phyloP scores from a whole-genome alignment of 169 alveolate genomes.

The Cyclospora cayetanensis region DNA sequence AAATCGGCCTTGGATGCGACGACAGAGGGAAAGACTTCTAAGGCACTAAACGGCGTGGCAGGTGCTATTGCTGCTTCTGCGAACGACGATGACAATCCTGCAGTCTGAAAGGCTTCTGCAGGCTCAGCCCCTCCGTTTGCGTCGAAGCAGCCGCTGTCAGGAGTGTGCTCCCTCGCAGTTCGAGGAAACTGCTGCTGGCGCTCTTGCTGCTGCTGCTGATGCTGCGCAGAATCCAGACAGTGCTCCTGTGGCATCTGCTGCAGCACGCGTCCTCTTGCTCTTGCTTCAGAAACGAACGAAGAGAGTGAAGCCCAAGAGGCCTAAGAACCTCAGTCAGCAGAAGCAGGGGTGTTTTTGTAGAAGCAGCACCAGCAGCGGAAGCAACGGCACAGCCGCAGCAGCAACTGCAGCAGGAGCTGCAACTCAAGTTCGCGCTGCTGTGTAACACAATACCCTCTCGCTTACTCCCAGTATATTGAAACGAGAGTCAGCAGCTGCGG shows the following conservation, averaged over 20 bases:
- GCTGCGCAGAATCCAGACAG: not conserved
- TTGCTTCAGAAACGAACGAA: not conserved
- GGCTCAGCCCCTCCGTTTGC: not conserved
- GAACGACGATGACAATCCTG: not conserved
- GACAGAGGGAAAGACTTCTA: not conserved
- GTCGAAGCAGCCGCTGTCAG: not conserved
- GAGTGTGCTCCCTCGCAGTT: not conserved
- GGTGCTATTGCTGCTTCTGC: not conserved
- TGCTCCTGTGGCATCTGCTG: not conserved
- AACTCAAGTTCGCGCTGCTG: not conserved
- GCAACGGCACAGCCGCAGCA: not conserved
- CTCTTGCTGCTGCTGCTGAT: constrained; percentile 13
- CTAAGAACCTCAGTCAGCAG: too few species aligned
- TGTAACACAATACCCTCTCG: too few species aligned
- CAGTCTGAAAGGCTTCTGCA: not conserved
- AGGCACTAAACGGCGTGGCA: not conserved
- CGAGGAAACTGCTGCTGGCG: not conserved
- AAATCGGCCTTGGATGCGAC: not conserved
- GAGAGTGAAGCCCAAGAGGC: too few species aligned
- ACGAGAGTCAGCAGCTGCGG: too few species aligned
- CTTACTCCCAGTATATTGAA: too few species aligned
- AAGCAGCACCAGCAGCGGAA: too few species aligned
- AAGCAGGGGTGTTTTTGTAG: too few species aligned
- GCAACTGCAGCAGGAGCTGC: not conserved
- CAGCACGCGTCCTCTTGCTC: not conserved